phyloP scores from a whole-genome alignment of 2,329 filamentous ascomycete species.

The Hortaea werneckii region DNA sequence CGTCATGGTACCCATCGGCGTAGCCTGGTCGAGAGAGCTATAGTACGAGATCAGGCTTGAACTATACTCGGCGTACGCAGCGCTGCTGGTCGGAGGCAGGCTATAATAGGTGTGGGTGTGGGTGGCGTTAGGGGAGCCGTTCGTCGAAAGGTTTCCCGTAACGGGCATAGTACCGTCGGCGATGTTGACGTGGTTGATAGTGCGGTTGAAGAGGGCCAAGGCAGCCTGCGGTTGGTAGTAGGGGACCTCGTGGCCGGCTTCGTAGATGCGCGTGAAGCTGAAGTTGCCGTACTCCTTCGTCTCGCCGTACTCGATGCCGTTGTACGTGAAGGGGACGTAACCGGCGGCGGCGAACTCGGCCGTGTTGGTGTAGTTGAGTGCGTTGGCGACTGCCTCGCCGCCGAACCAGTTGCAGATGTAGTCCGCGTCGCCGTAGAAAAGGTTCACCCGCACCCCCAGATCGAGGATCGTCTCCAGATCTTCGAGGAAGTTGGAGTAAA shows the following conservation, averaged over 20 bases:
- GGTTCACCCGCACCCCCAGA: conserved; percentile 26
- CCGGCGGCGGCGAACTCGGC: conserved; percentile 17
- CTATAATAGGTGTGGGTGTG: conserved; percentile 28
- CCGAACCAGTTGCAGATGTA: conserved; percentile 33
- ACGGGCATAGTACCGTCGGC: conserved; percentile 26
- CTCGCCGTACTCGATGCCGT: conserved; percentile 31
- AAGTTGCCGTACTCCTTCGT: conserved; percentile 16
- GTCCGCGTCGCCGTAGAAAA: conserved; percentile 11
- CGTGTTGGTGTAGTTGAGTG: conserved; percentile 26
- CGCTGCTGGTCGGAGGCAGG: conserved; percentile 17
- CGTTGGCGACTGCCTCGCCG: conserved; percentile 26
- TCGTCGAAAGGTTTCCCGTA: conserved; percentile 23
- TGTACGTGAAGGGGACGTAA: conserved; percentile 26
- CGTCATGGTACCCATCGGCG: conserved; percentile 1
- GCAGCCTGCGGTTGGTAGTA: conserved; percentile 20
- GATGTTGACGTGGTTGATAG: conserved; percentile 26
- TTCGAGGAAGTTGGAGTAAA: conserved; percentile 47
- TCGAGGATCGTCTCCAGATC: conserved; percentile 33
- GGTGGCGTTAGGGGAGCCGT: conserved; percentile 26
- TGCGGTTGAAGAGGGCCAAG: conserved; percentile 20
- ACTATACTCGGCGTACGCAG: neutral
- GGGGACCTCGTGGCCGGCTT: conserved; percentile 29
- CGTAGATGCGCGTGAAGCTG: conserved; percentile 20
- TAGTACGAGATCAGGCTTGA: conserved; percentile 3
- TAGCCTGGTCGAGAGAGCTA: conserved; percentile 2